Conservation (phyloP, 768 basidiomycete species). For the Collybia mongolica region DNA sequence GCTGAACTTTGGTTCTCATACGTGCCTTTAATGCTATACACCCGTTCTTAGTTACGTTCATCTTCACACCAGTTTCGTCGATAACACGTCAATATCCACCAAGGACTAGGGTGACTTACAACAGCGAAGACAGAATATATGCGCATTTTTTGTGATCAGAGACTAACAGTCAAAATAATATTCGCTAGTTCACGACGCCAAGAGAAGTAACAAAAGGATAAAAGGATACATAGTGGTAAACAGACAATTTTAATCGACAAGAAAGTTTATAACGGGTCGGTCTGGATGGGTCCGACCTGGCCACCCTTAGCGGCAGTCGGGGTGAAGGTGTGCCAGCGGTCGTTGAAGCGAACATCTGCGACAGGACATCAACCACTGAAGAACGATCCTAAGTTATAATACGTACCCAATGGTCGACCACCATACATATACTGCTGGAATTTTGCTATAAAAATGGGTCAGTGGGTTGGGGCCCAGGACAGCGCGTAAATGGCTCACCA, state of each 20-base stretch:
- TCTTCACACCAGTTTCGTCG: too few species aligned
- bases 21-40: too few species aligned
- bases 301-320: constrained; percentile 88
- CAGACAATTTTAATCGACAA: too few species aligned
- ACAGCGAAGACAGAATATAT: too few species aligned
- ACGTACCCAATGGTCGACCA: constrained; percentile 79
- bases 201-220: neutral
- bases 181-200: neutral
- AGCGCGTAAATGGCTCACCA: constrained; percentile 40
- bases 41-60: too few species aligned
- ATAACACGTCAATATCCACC: too few species aligned
- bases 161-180: too few species aligned
- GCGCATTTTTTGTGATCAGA: too few species aligned
- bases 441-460: constrained; percentile 54
- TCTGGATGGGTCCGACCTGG: constrained; percentile 64
- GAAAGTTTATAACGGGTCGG: constrained; percentile 34
- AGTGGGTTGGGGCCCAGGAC: neutral
- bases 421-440: constrained; percentile 97
- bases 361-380: constrained; percentile 1
- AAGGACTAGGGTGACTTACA: too few species aligned
- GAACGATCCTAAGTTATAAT: constrained; percentile 1
- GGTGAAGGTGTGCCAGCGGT: constrained; percentile 93
- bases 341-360: constrained; percentile 90
- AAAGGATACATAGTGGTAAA: neutral
- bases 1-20: too few species aligned